A percentile compares a stretch with the other conserved stretches of the same genome.
Conservation (phyloP, 345 rosid genomes). For the Noccaea bulbosa region DNA sequence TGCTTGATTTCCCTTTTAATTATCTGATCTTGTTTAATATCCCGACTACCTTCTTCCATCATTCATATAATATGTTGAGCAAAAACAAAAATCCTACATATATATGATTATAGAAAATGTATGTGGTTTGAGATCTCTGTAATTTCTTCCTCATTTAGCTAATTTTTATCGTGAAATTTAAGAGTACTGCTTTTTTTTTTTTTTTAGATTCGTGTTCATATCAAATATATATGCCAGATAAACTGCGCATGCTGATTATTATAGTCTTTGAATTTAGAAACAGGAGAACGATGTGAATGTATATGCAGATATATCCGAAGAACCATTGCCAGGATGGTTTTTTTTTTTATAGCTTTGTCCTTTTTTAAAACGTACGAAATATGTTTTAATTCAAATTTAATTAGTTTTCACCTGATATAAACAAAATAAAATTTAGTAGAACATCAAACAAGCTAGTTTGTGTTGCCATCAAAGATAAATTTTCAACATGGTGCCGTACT, state of each 20-base stretch:
- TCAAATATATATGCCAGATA: not conserved
- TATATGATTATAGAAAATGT: conserved; percentile 23
- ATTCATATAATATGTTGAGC: not conserved
- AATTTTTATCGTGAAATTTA: not conserved
- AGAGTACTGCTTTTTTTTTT: not conserved
- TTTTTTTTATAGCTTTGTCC: too few relatives aligned
- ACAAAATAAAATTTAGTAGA: not conserved
- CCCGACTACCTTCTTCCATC: conserved; percentile 15
- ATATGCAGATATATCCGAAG: not conserved
- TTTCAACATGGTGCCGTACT: too few relatives aligned
- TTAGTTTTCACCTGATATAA: not conserved
- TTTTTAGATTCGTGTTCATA: not conserved
- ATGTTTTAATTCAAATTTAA: not conserved
- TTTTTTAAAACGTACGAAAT: not conserved
- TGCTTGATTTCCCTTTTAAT: not conserved
- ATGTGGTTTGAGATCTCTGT: conserved; percentile 32
- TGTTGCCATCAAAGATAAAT: too few relatives aligned
- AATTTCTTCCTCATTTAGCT: conserved; percentile 10
- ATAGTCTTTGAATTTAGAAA: conserved; percentile 9
- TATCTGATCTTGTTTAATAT: not conserved
- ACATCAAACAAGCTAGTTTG: not conserved
- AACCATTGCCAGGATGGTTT: too few relatives aligned
- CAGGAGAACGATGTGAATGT: not conserved
- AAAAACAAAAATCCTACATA: not conserved
- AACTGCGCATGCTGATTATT: not conserved